A percentile compares a stretch with the other conserved stretches of the same genome.
Evolutionary conservation across 345 rosid species (phyloP).

Genomic region (Bruguiera parviflora): DNA sequence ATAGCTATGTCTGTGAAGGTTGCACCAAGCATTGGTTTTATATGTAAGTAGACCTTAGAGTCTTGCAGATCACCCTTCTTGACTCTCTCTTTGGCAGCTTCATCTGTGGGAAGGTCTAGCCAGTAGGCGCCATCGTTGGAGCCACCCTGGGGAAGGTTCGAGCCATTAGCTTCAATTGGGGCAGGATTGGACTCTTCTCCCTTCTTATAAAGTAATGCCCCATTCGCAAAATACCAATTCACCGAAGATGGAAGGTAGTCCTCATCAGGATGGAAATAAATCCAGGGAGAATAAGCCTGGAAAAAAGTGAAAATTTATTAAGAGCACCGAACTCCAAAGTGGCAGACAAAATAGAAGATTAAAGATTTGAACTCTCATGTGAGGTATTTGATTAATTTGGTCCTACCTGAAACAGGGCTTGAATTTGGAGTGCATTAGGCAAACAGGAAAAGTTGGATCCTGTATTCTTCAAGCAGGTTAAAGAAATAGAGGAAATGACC

Average conservation of each 20-base stretch:
- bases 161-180: constrained; percentile 45
- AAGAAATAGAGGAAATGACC: constrained; percentile 13
- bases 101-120: constrained; percentile 69
- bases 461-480: constrained; percentile 61
- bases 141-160: constrained; percentile 88
- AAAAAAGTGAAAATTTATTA: too few relatives aligned
- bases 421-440: constrained; percentile 59
- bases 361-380: too few relatives aligned
- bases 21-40: constrained; percentile 76
- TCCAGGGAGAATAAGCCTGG: constrained; percentile 48
- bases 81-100: constrained; percentile 43
- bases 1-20: constrained; percentile 66
- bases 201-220: constrained; percentile 61
- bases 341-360: too few relatives aligned
- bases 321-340: too few relatives aligned
- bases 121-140: constrained; percentile 67
- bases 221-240: constrained; percentile 63
- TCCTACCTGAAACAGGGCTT: constrained; percentile 30
- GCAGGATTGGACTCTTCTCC: constrained; percentile 65
- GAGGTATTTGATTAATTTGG: too few relatives aligned
- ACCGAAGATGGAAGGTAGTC: constrained; percentile 69
- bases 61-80: constrained; percentile 62
- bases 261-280: constrained; percentile 79
- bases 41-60: constrained; percentile 52
- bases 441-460: constrained; percentile 39